Evolutionary conservation across 2,329 filamentous ascomycete species (phyloP), one percentile per base, ranked within the genome.

Genomic region (Remersonia thermophila): DNA sequence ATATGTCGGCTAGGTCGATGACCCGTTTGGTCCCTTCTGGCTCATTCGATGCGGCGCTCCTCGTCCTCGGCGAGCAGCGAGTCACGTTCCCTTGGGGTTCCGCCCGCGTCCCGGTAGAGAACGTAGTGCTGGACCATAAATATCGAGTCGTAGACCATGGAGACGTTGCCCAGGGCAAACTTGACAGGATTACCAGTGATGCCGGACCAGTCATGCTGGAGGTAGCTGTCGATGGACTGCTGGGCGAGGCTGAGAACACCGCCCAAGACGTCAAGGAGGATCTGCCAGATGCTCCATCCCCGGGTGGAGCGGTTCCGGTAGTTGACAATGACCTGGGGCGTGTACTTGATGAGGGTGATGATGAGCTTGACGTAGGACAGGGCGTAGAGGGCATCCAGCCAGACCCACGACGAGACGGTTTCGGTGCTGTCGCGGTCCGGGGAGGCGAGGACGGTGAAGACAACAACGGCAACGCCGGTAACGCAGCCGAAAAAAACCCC

Each of bases 171-270:
- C 29, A 96, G 67, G 3, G 78, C 76, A 40, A 96, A 76, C 62
- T 96, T 98, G 48, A 91, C 80, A 1, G 86, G 84, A 56, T 96
- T 96, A 1, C 87, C 89, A 0, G 80, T 86, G 39, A 96, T 68
- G 15, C 89, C 91, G 32, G 79, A 82, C 87, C 89, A 95, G 61
- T 94, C 85, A 37, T 70, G 71, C 56, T 91, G 78, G 27, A 93
- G 61, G 40, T 80, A 84, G 41, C 84, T 86, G 61, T 96, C 91
- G 42, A 96, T 77, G 15, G 79, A 62, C 43, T 93, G 71, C 59
- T 98, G 91, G 2, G 72, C 61, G 35, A 95, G 69, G 41, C 84
- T 93, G 33, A 96, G 63, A 13, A 91, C 54, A 26, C 89, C 86
- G 27, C 91, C 91, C 1, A 67, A 63, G 41, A 94, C 70, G 55